Evolutionary conservation across 2,329 filamentous ascomycete species (phyloP).

Genomic region (Zalaria sp.): DNA sequence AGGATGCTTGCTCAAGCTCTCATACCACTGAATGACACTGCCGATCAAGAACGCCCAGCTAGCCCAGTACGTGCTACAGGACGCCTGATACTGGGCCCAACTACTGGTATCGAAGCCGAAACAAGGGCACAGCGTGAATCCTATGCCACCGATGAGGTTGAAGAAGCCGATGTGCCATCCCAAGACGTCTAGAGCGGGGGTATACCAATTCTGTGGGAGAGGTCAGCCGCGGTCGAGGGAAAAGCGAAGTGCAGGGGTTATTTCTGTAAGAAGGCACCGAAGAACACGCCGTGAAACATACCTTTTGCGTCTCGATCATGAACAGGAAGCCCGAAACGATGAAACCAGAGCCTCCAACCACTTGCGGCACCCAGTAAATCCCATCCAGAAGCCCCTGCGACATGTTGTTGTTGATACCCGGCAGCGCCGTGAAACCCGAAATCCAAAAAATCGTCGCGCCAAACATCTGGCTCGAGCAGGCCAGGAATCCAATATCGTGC

Average conservation of each 20-base stretch:
- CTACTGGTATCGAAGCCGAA: constrained; percentile 13
- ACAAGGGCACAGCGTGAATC: constrained; percentile 19
- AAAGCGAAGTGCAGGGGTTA: no score
- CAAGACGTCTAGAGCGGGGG: constrained; percentile 39
- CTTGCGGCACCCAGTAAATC: constrained; percentile 48
- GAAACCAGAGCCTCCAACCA: constrained; percentile 49
- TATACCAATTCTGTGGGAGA: constrained; percentile 37
- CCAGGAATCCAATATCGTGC: constrained; percentile 48
- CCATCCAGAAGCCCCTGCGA: constrained; percentile 35
- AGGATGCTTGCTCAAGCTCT: constrained; percentile 13
- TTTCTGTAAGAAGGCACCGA: not conserved
- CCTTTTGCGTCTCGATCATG: constrained; percentile 50
- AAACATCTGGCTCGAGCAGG: constrained; percentile 40
- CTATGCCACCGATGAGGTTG: constrained; percentile 50
- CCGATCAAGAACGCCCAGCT: constrained; percentile 17
- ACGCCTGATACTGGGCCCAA: constrained; percentile 15
- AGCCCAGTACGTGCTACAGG: constrained; percentile 12
- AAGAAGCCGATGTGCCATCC: constrained; percentile 56
- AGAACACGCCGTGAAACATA: not conserved
- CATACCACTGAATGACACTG: constrained; percentile 15
- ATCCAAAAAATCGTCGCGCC: constrained; percentile 53
- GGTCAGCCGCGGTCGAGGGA: no score
- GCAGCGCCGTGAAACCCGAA: constrained; percentile 45
- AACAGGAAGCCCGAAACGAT: constrained; percentile 44
- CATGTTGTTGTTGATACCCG: constrained; percentile 39